A percentile compares a stretch with the other conserved stretches of the same genome.
Evolutionary conservation across 768 basidiomycete genomes (phyloP).

Genomic region (Favolaschia claudopus): DNA sequence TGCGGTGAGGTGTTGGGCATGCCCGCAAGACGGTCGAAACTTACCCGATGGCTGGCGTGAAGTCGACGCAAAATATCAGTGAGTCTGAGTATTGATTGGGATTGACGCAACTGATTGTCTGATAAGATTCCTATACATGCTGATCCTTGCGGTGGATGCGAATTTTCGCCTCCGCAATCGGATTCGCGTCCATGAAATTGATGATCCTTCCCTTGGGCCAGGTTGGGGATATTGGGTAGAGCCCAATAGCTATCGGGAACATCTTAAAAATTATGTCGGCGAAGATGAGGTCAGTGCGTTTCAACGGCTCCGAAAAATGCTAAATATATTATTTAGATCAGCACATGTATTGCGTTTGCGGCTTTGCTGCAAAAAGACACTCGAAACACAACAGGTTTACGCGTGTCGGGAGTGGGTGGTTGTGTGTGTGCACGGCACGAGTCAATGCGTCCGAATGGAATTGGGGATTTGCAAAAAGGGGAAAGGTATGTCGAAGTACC

Average conservation of each 20-base stretch:
- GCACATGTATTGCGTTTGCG: too few species aligned
- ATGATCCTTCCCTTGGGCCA: conserved; percentile 20
- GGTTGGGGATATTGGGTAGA: conserved; percentile 23
- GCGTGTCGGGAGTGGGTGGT: too few species aligned
- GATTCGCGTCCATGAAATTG: conserved; percentile 1
- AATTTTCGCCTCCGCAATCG: conserved; percentile 29
- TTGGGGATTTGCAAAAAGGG: too few species aligned
- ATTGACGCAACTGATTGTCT: background rate
- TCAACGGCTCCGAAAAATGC: too few species aligned
- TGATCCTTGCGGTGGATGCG: conserved; percentile 22
- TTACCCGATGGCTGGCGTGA: conserved; percentile 24
- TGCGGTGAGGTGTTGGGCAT: conserved; percentile 28
- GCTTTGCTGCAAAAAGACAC: too few species aligned
- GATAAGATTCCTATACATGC: conserved; percentile 15
- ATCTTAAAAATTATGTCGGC: too few species aligned
- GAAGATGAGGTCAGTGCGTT: too few species aligned
- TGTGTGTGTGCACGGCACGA: too few species aligned
- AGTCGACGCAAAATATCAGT: conserved; percentile 1
- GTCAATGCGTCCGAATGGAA: too few species aligned
- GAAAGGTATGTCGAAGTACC: background rate
- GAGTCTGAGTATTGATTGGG: background rate
- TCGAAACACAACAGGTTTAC: too few species aligned
- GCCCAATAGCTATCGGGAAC: too few species aligned
- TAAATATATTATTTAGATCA: too few species aligned
- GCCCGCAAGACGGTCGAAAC: conserved; percentile 23